Base-by-base conservation (phyloP, 371 early-diverging fungal genomes). In the Mortierella sp. region DNA sequence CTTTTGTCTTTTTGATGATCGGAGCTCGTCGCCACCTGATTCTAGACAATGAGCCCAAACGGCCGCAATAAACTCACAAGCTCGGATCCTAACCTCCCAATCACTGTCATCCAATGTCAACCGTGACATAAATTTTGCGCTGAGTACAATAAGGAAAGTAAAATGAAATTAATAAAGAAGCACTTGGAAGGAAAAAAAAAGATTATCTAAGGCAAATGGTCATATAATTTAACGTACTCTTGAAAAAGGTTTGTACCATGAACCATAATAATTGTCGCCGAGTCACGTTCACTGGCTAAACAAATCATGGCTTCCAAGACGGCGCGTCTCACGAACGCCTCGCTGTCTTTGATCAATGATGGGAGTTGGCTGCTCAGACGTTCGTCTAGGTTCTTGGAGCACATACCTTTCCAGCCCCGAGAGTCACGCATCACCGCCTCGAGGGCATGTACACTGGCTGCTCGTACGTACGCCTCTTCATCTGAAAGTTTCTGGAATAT, bases 311-410 rank as follows among this genome's bases (percentile, higher is more conserved):
- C 85, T 62, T 90, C 90, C 64, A 91, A 66, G 5, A 87, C 84
- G 8, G 90, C 88, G 55, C 91, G 83, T 60, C 90, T 84, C 3
- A 91, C 91, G 83, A 89, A 86, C 0, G 91, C 89, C 52, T 90
- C 91, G 5, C 87, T 71, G 60, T 91, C 91, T 65, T 86, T 85
- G 38, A 90, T 72, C 58, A 91, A 66, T 5, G 69, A 68, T 11
- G 91, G 91, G 48, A 91, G 60, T 58, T 83, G 75, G 21, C 63
- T 45, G 15, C 80, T 68, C 36, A 85, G 55, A 7, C 75, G 66
- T 16, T 72, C 72, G 19, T 85, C 79, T 36, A 85, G 55, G 13
- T 63, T 62, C 24, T 74, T 65, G 24, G 58, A 50, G 9, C 74
- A 59, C 71, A 85, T 80, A 8, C 66, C 71, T 3, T 74, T 69